Evolutionary conservation across 768 basidiomycete species (phyloP), one percentile per base, ranked within the genome.

Genomic region (Pisolithus tinctorius): DNA sequence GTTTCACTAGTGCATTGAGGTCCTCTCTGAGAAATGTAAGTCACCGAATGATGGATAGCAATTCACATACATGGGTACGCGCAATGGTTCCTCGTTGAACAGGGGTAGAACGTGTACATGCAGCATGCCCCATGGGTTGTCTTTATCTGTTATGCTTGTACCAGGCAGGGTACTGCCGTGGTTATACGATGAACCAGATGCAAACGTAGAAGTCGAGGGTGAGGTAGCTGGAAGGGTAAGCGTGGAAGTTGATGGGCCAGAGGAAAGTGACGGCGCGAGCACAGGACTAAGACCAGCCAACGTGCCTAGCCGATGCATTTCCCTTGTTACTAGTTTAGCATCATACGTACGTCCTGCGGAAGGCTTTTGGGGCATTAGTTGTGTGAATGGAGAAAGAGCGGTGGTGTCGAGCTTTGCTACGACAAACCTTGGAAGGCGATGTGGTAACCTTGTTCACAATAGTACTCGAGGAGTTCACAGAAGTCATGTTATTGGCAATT

Each of bases 21-120:
- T 93, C 91, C 71, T 96, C 93, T 60, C 88, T 90, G 62, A 36
- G 49, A 14, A 30, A n/a, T 17, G 48, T 70, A 38, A 63, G 43
- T 16, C 27, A 10, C 9, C 30, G 46, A 17, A 16, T 10, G 25
- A 23, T 27, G 44, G 42, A 41, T 8, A 27, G 25, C 16, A 23
- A 51, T 9, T 7, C 40, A 4, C 16, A 70, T 60, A 86, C 88
- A 97, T 92, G 23, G 92, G 86, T 47, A 86, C 79, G 53, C 84
- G 78, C 17, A 97, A 75, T 3, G 87, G 85, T 61, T 93, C 89
- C 34, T 92, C 88, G 47, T 94, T 94, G 73, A 97, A 97, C 4
- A 95, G 68, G 1, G 93, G 93, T 3, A 97, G 71, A 31, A 96
- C 86, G 63, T 91, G 83, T 30, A 94, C 83, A 66, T 93, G 89